A percentile compares a stretch with the other conserved stretches of the same genome.
phyloP scores from a whole-genome alignment of 1,139 yeast genomes.

The Yamadazyma taylorii region DNA sequence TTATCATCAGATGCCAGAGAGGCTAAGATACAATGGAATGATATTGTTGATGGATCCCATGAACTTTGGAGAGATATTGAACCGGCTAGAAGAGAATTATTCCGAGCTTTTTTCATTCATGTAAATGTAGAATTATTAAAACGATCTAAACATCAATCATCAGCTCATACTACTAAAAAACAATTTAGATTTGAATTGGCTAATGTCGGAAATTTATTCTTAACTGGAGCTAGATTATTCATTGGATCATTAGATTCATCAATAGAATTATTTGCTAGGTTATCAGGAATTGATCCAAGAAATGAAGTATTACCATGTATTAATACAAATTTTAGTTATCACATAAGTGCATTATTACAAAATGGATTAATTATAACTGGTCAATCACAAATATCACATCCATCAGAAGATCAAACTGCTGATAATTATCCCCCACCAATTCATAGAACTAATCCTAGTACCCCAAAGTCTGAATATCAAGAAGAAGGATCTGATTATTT shows the following conservation, averaged over 20 bases:
- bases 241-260: slow-evolving; percentile 86
- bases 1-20: slow-evolving; percentile 49
- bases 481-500: slow-evolving; percentile 8
- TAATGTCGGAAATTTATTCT: slow-evolving; percentile 78
- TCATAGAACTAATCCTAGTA: slow-evolving; percentile 36
- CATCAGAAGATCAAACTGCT: slow-evolving; percentile 33
- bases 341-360: slow-evolving; percentile 72
- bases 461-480: slow-evolving; percentile 25
- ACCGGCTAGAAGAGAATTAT: slow-evolving; percentile 67
- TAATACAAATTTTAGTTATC: slow-evolving; percentile 82
- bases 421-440: slow-evolving; percentile 41
- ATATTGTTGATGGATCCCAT: slow-evolving; percentile 79
- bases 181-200: slow-evolving; percentile 76
- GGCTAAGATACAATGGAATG: slow-evolving; percentile 76
- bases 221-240: slow-evolving; percentile 79
- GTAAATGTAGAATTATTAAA: slow-evolving; percentile 77
- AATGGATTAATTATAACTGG: slow-evolving; percentile 82
- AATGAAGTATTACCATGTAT: slow-evolving; percentile 75
- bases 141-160: slow-evolving; percentile 50
- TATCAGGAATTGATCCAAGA: slow-evolving; percentile 60
- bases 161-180: slow-evolving; percentile 38
- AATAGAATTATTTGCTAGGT: slow-evolving; percentile 67
- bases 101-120: slow-evolving; percentile 75
- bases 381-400: slow-evolving; percentile 95
- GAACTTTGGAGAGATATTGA: slow-evolving; percentile 62